A percentile compares a stretch with the other conserved stretches of the same genome.
phyloP scores from a whole-genome alignment of 2,329 filamentous ascomycete species.

The Chaetomium sp. region DNA sequence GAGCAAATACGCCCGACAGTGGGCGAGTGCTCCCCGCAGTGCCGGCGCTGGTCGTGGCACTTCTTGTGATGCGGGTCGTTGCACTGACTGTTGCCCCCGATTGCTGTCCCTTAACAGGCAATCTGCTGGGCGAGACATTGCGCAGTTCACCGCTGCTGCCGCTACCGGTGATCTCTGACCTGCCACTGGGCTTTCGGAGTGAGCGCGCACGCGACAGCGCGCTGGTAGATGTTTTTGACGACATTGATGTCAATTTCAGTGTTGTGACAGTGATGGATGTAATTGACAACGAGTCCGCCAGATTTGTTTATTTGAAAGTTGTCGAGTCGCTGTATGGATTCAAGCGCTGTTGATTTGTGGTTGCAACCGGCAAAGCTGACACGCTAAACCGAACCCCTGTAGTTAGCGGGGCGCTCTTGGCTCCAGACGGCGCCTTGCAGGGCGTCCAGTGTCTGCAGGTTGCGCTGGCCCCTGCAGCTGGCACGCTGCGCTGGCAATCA shows the following conservation, averaged over 20 bases:
- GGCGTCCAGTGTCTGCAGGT: background rate
- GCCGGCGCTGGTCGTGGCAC: slow-evolving; percentile 31
- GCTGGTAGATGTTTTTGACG: slow-evolving; percentile 44
- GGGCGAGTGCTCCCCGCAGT: slow-evolving; percentile 29
- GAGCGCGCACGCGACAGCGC: slow-evolving; percentile 49
- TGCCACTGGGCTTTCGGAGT: slow-evolving; percentile 47
- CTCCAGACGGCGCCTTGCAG: slow-evolving; percentile 12
- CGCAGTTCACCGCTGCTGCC: slow-evolving; percentile 35
- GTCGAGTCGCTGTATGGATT: background rate
- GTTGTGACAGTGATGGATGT: background rate
- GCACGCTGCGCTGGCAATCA: background rate
- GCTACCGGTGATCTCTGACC: slow-evolving; percentile 22
- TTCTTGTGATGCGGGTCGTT: slow-evolving; percentile 11
- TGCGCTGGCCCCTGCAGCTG: background rate
- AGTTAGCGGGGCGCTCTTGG: slow-evolving; percentile 11
- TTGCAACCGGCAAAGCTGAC: background rate
- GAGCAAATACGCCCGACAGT: slow-evolving; percentile 33
- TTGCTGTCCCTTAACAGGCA: slow-evolving; percentile 50
- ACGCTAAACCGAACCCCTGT: slow-evolving; percentile 17
- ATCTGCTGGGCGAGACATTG: slow-evolving; percentile 52
- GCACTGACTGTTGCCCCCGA: slow-evolving; percentile 18
- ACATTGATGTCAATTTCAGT: slow-evolving; percentile 39
- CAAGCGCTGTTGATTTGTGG: slow-evolving; percentile 8
- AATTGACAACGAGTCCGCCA: background rate
- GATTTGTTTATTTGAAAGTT: slow-evolving; percentile 16